Base-by-base conservation (phyloP, 2,329 filamentous ascomycete species). In the Monilinia fructicola region DNA sequence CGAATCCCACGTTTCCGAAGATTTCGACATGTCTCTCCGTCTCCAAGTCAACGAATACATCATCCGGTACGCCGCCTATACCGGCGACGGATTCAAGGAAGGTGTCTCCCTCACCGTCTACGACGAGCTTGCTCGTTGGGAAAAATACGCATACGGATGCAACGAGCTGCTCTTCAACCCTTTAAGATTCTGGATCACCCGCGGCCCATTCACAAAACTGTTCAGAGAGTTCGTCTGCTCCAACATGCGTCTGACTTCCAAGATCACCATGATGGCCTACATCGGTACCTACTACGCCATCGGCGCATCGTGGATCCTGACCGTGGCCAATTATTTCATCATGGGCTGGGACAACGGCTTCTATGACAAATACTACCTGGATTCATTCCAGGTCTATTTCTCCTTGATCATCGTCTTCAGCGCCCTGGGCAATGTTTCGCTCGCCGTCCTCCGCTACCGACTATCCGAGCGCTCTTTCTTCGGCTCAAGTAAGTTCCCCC, bases 131-230 rank as follows among this genome's bases (percentile, higher is more conserved):
- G 89, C 90, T 1, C 88, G 91, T 66, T 94, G 91, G 91, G 91
- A 94, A 76, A 94, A 94, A 78, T 93, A 93, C 75, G 91, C 91
- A 2, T 93, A 92, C 73, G 90, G 91, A 48, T 93, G 91, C 78
- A 91, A 90, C 76, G 91, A 93, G 79, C 82, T 94, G 66, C 82
- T 94, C 67, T 94, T 95, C 81, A 85, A 94, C 74, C 91, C 91
- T 2, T 81, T 94, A 68, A 84, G 85, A 67, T 87, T 86, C 71
- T 94, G 91, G 91, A 77, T 87, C 55, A 87, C 83, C 75, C 85
- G 83, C 14, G 91, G 91, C 0, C 91, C 91, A 23, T 91, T 94
- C 76, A 94, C 91, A 4, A 87, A 88, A 26, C 83, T 94, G 4
- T 94, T 94, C 83, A 84, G 87, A 68, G 83, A 80, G 66, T 94